phyloP scores from a whole-genome alignment of 371 early-diverging fungal genomes.

The Phascolomyces articulosus region DNA sequence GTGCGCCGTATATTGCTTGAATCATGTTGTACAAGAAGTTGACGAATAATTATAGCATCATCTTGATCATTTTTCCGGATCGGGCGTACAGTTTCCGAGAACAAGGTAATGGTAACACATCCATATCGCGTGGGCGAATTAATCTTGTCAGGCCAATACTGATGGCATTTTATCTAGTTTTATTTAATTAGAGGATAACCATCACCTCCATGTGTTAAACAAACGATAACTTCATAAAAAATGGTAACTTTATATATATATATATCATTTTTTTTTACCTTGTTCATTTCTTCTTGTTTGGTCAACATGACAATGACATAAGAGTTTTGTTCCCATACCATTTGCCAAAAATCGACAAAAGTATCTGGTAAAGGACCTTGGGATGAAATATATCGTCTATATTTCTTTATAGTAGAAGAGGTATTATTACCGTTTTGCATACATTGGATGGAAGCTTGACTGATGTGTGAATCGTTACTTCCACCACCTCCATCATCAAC shows the following conservation, averaged over 20 bases:
- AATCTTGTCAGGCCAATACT: slow-evolving; percentile 73
- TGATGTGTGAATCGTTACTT: not conserved
- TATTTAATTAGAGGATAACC: too few relatives aligned
- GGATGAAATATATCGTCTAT: slow-evolving; percentile 76
- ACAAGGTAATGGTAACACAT: slow-evolving; percentile 30
- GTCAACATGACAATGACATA: slow-evolving; percentile 90
- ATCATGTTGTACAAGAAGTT: slow-evolving; percentile 10
- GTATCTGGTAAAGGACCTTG: slow-evolving; percentile 90
- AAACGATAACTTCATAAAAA: too few relatives aligned
- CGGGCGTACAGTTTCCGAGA: slow-evolving; percentile 26
- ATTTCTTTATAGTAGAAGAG: not conserved
- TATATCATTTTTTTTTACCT: slow-evolving; percentile 43
- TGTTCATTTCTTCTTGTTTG: slow-evolving; percentile 78
- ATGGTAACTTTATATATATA: too few relatives aligned
- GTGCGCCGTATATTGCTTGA: slow-evolving; percentile 31
- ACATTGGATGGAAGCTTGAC: slow-evolving; percentile 18
- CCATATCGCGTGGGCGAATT: slow-evolving; percentile 47
- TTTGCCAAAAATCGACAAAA: slow-evolving; percentile 88
- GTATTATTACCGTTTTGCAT: slow-evolving; percentile 14
- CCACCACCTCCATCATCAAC: not conserved
- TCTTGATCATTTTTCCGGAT: slow-evolving; percentile 26
- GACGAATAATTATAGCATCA: slow-evolving; percentile 27
- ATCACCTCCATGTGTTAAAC: too few relatives aligned
- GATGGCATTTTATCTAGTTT: slow-evolving; percentile 63
- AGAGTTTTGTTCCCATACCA: slow-evolving; percentile 84